Evolutionary conservation across 164 flowering plant species (phyloP).

Genomic region (Dillenia suffruticosa): DNA sequence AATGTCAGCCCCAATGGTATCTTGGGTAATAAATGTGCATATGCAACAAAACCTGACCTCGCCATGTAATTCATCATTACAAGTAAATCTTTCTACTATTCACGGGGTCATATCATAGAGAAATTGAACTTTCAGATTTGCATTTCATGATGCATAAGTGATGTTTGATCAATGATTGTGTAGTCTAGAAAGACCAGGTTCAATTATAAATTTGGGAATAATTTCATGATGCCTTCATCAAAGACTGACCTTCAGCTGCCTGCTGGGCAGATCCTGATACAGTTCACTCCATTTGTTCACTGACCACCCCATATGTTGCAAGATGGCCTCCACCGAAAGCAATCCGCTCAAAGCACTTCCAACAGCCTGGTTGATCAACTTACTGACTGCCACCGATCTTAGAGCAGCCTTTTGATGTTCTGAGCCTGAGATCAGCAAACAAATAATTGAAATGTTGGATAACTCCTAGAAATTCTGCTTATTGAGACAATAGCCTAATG

Average conservation of each 20-base stretch:
- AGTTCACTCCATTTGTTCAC: slow-evolving; percentile 75
- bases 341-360: slow-evolving; percentile 94
- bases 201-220: too few relatives aligned
- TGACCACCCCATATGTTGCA: slow-evolving; percentile 73
- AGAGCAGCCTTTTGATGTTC: slow-evolving; percentile 72
- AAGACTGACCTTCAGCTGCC: slow-evolving; percentile 83
- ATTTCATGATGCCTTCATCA: neutral
- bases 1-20: too few relatives aligned
- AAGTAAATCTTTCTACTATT: neutral
- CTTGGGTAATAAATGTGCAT: too few relatives aligned
- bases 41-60: too few relatives aligned
- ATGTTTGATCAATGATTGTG: too few relatives aligned
- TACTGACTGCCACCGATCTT: slow-evolving; percentile 74
- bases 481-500: too few relatives aligned
- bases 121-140: neutral
- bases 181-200: too few relatives aligned
- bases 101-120: neutral
- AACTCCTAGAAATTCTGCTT: neutral
- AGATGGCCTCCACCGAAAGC: slow-evolving; percentile 84
- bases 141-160: too few relatives aligned
- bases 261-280: slow-evolving; percentile 88
- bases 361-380: slow-evolving; percentile 86
- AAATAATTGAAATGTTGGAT: neutral
- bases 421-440: slow-evolving; percentile 44
- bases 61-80: too few relatives aligned